phyloP scores from a whole-genome alignment of 2,329 filamentous ascomycete genomes.

The Colletotrichum nymphaeae region DNA sequence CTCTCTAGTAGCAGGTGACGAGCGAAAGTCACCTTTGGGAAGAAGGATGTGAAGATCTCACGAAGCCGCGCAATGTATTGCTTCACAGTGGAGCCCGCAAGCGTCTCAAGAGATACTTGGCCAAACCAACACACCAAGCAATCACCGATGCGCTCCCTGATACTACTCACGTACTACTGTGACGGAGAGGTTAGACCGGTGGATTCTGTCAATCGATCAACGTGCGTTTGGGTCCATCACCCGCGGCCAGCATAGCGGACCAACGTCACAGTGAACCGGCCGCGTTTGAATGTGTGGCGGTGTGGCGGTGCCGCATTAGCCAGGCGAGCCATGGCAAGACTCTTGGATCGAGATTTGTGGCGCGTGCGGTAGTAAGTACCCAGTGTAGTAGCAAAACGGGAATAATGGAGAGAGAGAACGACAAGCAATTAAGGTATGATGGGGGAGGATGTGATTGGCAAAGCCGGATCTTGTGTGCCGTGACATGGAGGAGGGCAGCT shows the following conservation, averaged over 20 bases:
- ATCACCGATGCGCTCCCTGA: background rate
- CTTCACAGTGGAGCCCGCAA: background rate
- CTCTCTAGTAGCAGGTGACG: background rate
- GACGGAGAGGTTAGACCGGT: background rate
- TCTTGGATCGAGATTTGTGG: background rate
- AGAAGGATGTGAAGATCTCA: background rate
- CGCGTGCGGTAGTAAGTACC: background rate
- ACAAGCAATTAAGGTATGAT: background rate
- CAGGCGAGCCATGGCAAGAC: background rate
- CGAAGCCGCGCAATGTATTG: conserved; percentile 3
- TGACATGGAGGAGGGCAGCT: background rate
- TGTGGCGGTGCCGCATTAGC: background rate
- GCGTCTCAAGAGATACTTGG: background rate
- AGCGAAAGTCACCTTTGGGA: background rate
- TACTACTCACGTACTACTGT: too few relatives aligned
- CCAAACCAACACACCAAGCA: too few relatives aligned
- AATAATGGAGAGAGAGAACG: too few relatives aligned
- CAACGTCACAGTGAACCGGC: background rate
- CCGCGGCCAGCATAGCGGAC: background rate
- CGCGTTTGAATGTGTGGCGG: background rate
- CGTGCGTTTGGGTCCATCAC: background rate
- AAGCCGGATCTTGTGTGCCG: background rate
- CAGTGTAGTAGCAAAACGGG: too few relatives aligned
- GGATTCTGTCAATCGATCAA: background rate
- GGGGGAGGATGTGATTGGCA: background rate